Evolutionary conservation across 2,329 filamentous ascomycete species (phyloP), one percentile per base, ranked within the genome.

Genomic region (Penicillium sp.): DNA sequence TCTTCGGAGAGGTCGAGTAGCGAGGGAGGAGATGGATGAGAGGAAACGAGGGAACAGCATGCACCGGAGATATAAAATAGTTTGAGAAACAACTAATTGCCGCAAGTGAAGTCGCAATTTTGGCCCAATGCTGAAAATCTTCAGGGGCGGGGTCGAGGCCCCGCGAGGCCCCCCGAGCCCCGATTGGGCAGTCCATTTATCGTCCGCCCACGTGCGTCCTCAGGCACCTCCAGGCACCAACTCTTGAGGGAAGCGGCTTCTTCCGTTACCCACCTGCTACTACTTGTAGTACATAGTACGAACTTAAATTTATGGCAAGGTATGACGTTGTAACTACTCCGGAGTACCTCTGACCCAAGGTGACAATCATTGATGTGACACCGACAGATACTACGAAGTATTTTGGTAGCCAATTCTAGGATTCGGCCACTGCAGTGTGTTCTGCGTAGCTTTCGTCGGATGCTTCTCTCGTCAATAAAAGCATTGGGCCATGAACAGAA

Each of bases 191-290:
- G 62, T 61, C 1, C 65, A 65, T 64, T 68, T 58, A 67, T 65
- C 62, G 29, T 17, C 21, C 44, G 56, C 70, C 73, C 70, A 72
- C 70, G 70, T 73, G 67, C 47, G 19, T 62, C 66, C 65, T 70
- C 48, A 71, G 69, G 69, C 64, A 48, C 21, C 17, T 38, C 19
- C 23, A 29, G 23, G 47, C 23, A 49, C 45, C n/a, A 47, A 30
- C 47, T 30, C 29, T 35, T 9, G 13, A 9, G 31, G 3, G 31
- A 35, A 35, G 8, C 31, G 13, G 31, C 31, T 35, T 35, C 13
- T 35, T 35, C 31, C 13, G 31, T 35, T 35, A 13, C n/a, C n/a
- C n/a, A n/a, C n/a, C n/a, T n/a, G n/a, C n/a, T n/a, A n/a, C n/a
- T n/a, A n/a, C n/a, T n/a, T n/a, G n/a, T n/a, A n/a, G n/a, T n/a